phyloP scores from a whole-genome alignment of 108 stramenopile genomes.

The Phaeodactylum tricornutum region DNA sequence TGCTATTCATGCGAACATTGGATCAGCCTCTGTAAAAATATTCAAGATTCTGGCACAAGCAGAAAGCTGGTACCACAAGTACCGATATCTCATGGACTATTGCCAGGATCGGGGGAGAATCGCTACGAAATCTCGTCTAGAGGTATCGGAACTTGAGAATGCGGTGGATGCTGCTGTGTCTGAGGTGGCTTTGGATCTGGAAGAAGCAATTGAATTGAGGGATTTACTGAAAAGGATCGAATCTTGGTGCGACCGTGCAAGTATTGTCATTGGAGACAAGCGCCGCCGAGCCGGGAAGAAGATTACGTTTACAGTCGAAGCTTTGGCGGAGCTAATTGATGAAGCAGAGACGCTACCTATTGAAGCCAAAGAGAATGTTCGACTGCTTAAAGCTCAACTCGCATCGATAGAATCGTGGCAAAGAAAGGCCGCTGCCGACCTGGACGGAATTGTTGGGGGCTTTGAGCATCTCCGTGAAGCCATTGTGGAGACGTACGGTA shows the following conservation, averaged over 20 bases:
- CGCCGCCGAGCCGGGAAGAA: slow-evolving; percentile 3
- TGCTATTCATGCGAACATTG: slow-evolving; percentile 52
- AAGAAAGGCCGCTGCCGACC: slow-evolving; percentile 20
- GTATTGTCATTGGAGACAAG: slow-evolving; percentile 23
- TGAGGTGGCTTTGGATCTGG: slow-evolving; percentile 49
- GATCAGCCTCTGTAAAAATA: slow-evolving; percentile 45
- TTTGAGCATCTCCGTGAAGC: slow-evolving; percentile 30
- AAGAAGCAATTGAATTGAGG: slow-evolving; percentile 46
- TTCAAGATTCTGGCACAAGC: slow-evolving; percentile 45
- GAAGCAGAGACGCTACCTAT: slow-evolving; percentile 42
- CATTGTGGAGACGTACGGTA: slow-evolving; percentile 18
- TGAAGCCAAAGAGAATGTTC: slow-evolving; percentile 32
- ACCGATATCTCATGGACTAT: slow-evolving; percentile 22
- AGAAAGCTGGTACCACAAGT: slow-evolving; percentile 49
- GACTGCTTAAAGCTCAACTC: slow-evolving; percentile 32
- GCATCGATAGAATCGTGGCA: slow-evolving; percentile 34
- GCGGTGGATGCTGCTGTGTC: slow-evolving; percentile 41
- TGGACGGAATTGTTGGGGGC: slow-evolving; percentile 37
- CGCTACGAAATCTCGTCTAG: neutral
- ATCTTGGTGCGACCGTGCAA: slow-evolving; percentile 37
- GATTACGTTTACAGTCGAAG: slow-evolving; percentile 23
- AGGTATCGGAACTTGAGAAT: slow-evolving; percentile 16
- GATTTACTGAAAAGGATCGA: slow-evolving; percentile 23
- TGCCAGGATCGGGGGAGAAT: slow-evolving; percentile 9
- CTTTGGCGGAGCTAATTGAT: slow-evolving; percentile 38